Evolutionary conservation across 2,329 filamentous ascomycete species (phyloP), one percentile per base, ranked within the genome.

Genomic region (Fusarium drepaniforme): DNA sequence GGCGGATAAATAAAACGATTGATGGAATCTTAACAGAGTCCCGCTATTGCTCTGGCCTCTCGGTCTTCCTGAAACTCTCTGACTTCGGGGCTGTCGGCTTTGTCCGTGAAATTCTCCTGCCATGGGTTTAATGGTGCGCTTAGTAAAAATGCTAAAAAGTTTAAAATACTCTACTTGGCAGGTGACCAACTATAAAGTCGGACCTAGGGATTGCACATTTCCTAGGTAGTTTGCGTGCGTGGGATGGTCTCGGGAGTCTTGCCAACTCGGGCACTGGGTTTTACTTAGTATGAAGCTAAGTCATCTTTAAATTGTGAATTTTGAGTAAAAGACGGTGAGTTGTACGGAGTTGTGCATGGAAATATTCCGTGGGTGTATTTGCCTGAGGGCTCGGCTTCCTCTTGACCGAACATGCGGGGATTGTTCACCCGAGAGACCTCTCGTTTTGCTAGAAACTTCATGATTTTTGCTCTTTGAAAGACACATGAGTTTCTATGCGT

Each of bases 1-100:
- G 12, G 16, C 38, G 8, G 21, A 25, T 23, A n/a, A 9, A 51
- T 16, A 35, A 64, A 64, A 37, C 63, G 71, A 74, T 74, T 74
- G 71, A 74, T 75, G 72, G 72, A 74, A 61, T 57, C 11, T 28
- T 8, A 1, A 2, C 2, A n/a, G 3, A 15, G 25, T 51, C 16
- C 46, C 44, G 23, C 44, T 49, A 9, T 46, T 25, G 16, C 23
- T 49, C 28, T 51, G 16, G 25, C 25, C 23, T 12, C 16, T 12
- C 16, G 46, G 40, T 21, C 40, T 49, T 49, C 44, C 46, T 51
- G 46, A 51, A 51, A 51, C 46, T 51, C 46, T 51, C 46, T 51
- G 9, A 51, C 46, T 30, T 51, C 21, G 46, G 46, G 25, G 23
- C 21, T 30, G 25, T 30, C 25, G 46, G 25, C 46, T 30, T 30